Base-by-base conservation (phyloP, 805 yeast species). In the Lipomyces kockii region DNA sequence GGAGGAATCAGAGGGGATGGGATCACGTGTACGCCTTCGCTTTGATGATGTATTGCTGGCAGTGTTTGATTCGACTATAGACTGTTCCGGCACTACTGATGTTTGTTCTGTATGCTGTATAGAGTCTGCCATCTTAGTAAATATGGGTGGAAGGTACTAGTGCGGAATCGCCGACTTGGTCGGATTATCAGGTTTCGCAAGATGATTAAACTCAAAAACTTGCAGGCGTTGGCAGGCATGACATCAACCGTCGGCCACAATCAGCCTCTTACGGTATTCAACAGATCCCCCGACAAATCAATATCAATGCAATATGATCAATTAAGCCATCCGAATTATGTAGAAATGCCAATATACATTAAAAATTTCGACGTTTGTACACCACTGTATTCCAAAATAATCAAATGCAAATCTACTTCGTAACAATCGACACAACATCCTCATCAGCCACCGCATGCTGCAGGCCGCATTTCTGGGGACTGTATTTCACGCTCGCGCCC, bases 391-490 rank as follows among this genome's bases (percentile, higher is more conserved):
- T 11, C 49, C 49, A 43, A n/a, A n/a, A 43, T n/a, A 25, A 17
- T 5, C 14, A 11, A 27, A 25, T 0, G 12, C 29, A n/a, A 2
- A 9, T 11, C 25, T 67, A 92, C 80, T 92, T 94, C 25, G 97
- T 87, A 60, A 94, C 92, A 65, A 94, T 86, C 61, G 95, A 89
- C 27, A 95, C 94, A 20, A 94, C 99, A 77, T 94, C 99, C 76
- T 93, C 98, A 76, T 94, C 98, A 73, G 90, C 87, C 14, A 95
- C 89, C 49, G 82, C 81, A 77, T 94, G 99, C 70, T 77, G 85
- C 65, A 94, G 81, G 0, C 99, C 98, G 82, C 98, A 94, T 76
- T 94, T 94, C 76, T 94, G 99, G 3, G 98, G 98, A 46, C 94
- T 91, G 76, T 92, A 97, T 77, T 95, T 95, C 6, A 98, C 90